phyloP scores from a whole-genome alignment of 441 rosid species.

The Pelargonium citronellum region DNA sequence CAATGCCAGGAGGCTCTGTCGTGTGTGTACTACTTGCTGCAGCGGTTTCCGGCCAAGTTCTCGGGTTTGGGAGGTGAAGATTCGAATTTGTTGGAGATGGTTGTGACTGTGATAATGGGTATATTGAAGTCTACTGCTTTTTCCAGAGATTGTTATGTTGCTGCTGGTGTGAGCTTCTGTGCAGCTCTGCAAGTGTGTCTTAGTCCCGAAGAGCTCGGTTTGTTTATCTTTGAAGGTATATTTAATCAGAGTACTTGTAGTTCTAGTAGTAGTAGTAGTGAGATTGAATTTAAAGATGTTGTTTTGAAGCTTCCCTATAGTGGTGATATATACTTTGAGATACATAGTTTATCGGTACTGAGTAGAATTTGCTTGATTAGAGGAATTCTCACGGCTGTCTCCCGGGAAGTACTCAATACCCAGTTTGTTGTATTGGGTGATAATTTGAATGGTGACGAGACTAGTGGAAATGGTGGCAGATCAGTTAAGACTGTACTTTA shows the following conservation, averaged over 20 bases:
- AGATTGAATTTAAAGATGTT: slow-evolving; percentile 30
- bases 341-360: slow-evolving; percentile 51
- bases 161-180: slow-evolving; percentile 87
- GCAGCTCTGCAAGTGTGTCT: slow-evolving; percentile 83
- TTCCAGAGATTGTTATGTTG: slow-evolving; percentile 87
- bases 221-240: slow-evolving; percentile 63
- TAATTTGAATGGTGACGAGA: slow-evolving; percentile 26
- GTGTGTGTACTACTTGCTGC: slow-evolving; percentile 85
- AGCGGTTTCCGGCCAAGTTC: slow-evolving; percentile 64
- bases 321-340: slow-evolving; percentile 59
- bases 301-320: slow-evolving; percentile 54
- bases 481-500: slow-evolving; percentile 59
- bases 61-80: slow-evolving; percentile 32
- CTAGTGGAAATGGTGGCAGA: slow-evolving; percentile 24
- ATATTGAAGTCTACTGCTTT: slow-evolving; percentile 61
- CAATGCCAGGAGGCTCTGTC: slow-evolving; percentile 93
- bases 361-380: slow-evolving; percentile 91
- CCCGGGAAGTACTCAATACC: slow-evolving; percentile 60
- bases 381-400: slow-evolving; percentile 91
- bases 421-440: slow-evolving; percentile 38
- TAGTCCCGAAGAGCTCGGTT: slow-evolving; percentile 56
- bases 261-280: slow-evolving; percentile 19
- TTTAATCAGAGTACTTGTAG: slow-evolving; percentile 34
- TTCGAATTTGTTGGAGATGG: slow-evolving; percentile 44
- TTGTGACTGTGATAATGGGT: slow-evolving; percentile 49